Evolutionary conservation across 805 yeast species (phyloP).

Genomic region (Nakazawaea siamensis): DNA sequence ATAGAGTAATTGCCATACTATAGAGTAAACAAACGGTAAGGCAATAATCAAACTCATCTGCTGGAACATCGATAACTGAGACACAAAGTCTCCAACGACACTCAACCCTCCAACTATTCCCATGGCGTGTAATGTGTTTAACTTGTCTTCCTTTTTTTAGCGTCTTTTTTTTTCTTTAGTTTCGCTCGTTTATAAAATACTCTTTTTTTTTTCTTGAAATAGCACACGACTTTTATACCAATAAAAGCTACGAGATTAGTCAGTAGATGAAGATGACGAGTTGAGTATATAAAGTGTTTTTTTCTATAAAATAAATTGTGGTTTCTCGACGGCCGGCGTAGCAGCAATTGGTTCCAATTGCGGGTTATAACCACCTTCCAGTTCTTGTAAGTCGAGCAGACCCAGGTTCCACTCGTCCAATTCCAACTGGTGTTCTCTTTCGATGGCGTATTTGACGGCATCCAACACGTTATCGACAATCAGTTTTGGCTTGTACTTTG

Average conservation of each 20-base stretch:
- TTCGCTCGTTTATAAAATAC: not conserved
- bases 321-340: slow-evolving; percentile 11
- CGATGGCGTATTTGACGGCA: slow-evolving; percentile 77
- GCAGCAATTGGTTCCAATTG: slow-evolving; percentile 10
- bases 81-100: slow-evolving; percentile 5
- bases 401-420: slow-evolving; percentile 61
- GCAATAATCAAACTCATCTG: slow-evolving; percentile 25
- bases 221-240: not conserved
- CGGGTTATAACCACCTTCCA: not conserved
- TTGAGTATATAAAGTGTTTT: too few relatives aligned
- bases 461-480: slow-evolving; percentile 68
- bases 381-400: slow-evolving; percentile 17
- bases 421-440: slow-evolving; percentile 69
- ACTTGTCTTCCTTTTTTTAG: not conserved
- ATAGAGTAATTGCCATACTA: slow-evolving; percentile 59
- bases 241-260: not conserved
- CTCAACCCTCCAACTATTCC: not conserved
- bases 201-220: too few relatives aligned
- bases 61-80: slow-evolving; percentile 17
- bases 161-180: not conserved
- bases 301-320: slow-evolving; percentile 8
- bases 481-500: slow-evolving; percentile 73
- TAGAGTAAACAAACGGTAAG: slow-evolving; percentile 57
- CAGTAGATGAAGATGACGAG: too few relatives aligned
- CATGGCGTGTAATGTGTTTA: not conserved